Evolutionary conservation across 805 yeast genomes (phyloP).

Genomic region (Candida pini): DNA sequence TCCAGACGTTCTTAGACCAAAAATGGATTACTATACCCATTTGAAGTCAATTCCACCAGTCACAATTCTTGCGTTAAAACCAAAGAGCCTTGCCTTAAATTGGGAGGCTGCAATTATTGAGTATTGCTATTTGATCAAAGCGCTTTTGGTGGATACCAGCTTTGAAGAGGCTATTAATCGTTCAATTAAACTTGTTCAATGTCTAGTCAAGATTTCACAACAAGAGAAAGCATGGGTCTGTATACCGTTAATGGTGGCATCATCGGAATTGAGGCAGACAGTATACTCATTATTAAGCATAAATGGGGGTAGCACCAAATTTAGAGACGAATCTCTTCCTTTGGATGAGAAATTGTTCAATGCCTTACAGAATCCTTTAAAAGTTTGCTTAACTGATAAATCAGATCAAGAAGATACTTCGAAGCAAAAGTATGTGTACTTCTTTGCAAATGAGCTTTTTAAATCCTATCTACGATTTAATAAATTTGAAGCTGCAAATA

Average conservation of each 20-base stretch:
- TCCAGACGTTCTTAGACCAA: slow-evolving; percentile 14
- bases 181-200: slow-evolving; percentile 11
- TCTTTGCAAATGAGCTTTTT: slow-evolving; percentile 64
- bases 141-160: slow-evolving; percentile 14
- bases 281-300: slow-evolving; percentile 13
- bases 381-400: slow-evolving; percentile 73
- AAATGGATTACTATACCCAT: slow-evolving; percentile 10
- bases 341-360: slow-evolving; percentile 25
- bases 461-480: slow-evolving; percentile 61
- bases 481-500: slow-evolving; percentile 68
- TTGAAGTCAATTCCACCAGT: slow-evolving; percentile 12
- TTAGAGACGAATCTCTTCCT: slow-evolving; percentile 9
- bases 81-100: neutral
- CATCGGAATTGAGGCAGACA: slow-evolving; percentile 15
- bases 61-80: slow-evolving; percentile 2
- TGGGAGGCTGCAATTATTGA: slow-evolving; percentile 4
- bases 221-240: slow-evolving; percentile 16
- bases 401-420: slow-evolving; percentile 43
- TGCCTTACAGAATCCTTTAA: slow-evolving; percentile 63
- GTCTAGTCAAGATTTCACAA: slow-evolving; percentile 12
- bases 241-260: slow-evolving; percentile 12
- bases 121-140: slow-evolving; percentile 12
- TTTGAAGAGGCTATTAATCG: slow-evolving; percentile 13
- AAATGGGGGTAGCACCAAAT: slow-evolving; percentile 2
- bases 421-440: slow-evolving; percentile 62